Evolutionary conservation across 257 asterid genomes (phyloP).

Genomic region (Mentha longifolia): DNA sequence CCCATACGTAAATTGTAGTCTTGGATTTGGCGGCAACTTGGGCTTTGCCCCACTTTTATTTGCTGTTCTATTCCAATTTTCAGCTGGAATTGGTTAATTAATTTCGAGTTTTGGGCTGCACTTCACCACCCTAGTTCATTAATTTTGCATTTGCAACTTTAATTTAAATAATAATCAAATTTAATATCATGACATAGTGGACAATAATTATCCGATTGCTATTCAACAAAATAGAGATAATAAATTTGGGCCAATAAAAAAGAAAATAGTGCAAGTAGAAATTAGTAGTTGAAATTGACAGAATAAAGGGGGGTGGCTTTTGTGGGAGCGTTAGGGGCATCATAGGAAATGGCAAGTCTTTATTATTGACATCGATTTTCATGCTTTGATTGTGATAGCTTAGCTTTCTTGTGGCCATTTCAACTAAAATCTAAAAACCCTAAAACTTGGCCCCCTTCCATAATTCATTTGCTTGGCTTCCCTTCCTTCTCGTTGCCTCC

Average conservation of each 20-base stretch:
- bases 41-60: not conserved
- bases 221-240: too few species aligned
- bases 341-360: not conserved
- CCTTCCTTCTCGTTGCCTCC: not conserved
- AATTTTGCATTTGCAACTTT: too few species aligned
- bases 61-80: not conserved
- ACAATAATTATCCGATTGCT: too few species aligned
- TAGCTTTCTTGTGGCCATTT: not conserved
- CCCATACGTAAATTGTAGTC: too few species aligned
- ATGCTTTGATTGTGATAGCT: slow-evolving; percentile 1
- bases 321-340: slow-evolving; percentile 12
- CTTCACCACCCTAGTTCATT: too few species aligned
- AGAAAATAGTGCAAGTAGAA: not conserved
- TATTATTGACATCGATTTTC: slow-evolving; percentile 11
- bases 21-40: too few species aligned
- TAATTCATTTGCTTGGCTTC: not conserved
- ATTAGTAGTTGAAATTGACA: not conserved
- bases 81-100: not conserved
- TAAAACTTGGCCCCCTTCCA: not conserved
- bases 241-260: too few species aligned
- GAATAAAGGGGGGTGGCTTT: slow-evolving; percentile 15
- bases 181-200: too few species aligned
- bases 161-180: too few species aligned
- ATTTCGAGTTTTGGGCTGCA: not conserved
- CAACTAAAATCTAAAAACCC: not conserved